phyloP scores from a whole-genome alignment of 139 green algal species.

The Haematococcus lacustris region DNA sequence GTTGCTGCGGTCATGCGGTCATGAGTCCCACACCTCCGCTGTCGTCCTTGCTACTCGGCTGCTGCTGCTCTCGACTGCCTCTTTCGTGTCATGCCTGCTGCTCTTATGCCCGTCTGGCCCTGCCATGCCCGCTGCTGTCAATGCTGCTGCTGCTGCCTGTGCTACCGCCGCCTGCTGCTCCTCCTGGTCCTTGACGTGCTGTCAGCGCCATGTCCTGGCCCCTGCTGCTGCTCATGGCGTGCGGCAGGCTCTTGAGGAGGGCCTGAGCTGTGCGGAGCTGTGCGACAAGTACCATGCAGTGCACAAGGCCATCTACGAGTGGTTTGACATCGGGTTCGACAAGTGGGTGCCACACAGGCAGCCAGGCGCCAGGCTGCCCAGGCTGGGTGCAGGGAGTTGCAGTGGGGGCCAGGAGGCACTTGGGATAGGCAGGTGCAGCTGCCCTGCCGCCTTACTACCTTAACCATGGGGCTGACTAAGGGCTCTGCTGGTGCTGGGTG shows the following conservation, averaged over 20 bases:
- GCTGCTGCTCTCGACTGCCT: too few species aligned
- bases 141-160: background rate
- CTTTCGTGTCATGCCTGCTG: too few species aligned
- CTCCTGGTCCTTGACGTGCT: background rate
- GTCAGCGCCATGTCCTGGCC: background rate
- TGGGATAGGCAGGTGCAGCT: too few species aligned
- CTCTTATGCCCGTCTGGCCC: too few species aligned
- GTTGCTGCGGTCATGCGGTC: background rate
- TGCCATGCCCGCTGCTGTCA: background rate
- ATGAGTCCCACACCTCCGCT: background rate
- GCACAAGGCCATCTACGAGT: conserved; percentile 88
- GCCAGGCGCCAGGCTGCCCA: background rate
- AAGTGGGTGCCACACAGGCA: conserved; percentile 83
- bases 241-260: conserved; percentile 85
- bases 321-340: conserved; percentile 95
- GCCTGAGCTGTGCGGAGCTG: conserved; percentile 80
- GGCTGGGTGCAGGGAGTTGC: too few species aligned
- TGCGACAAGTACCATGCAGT: conserved; percentile 99
- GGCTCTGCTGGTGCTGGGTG: background rate
- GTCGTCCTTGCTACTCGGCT: too few species aligned
- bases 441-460: too few species aligned
- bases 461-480: background rate
- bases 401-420: too few species aligned
- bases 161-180: background rate
- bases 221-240: background rate